Evolutionary conservation across 306 rosid genomes (phyloP), one percentile per base, ranked within the genome.

Genomic region (Carpinus viminea): DNA sequence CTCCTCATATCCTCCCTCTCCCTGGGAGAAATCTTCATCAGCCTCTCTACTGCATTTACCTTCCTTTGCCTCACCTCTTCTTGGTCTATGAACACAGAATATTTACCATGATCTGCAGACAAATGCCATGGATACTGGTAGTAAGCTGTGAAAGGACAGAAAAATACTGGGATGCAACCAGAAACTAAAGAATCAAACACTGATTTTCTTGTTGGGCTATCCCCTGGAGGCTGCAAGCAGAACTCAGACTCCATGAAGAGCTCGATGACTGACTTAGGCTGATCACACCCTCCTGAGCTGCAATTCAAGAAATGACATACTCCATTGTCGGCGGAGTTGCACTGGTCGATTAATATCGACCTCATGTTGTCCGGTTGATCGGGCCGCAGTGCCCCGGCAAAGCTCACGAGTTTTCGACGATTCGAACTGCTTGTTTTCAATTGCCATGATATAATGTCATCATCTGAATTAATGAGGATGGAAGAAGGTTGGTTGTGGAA

Each of bases 51-150:
- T 57, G 89, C 90, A 41, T 86, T 86, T 54, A 85, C 85, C 82
- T 84, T 86, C 86, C 9, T 71, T 68, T 83, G 15, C 68, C 54
- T 83, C 46, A 90, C 86, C 70, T 88, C 91, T 48, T 79, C 82
- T 59, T 91, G 87, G 78, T 91, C 94, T 60, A 91, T 72, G 47
- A 90, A 90, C 81, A 91, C 90, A 1, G 97, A 91, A 57, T 89
- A 91, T 59, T 82, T 89, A 0, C 78, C 88, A 59, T 79, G 81
- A 2, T 87, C 90, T 54, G 81, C 86, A 0, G 94, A 91, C 18
- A 92, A 80, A 84, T 92, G 94, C 97, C 92, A 92, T 2, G 94
- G 89, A 81, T 92, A 92, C 78, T 92, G 97, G 79, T 90, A 92
- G 28, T 90, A 92, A 79, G 97, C 94, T 1, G 97, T 92, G 75